These are phyloP conservation scores for Solanum appendiculatum DNA, from an alignment of 257 asterid genomes.

Conservation along the genomic window DNA sequence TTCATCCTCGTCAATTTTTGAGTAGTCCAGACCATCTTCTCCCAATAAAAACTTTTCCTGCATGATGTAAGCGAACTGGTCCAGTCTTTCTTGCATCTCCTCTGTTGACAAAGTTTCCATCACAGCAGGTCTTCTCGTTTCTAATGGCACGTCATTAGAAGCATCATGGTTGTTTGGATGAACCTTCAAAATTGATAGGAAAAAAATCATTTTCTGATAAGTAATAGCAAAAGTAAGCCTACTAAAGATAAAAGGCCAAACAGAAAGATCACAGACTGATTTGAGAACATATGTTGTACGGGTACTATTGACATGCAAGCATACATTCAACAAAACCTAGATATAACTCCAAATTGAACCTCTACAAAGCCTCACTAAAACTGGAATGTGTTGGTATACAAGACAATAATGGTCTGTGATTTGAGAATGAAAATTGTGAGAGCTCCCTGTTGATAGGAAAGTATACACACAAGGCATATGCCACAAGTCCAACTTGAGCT, in stretches of 20 bases:
- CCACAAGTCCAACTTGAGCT: neutral
- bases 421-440: neutral
- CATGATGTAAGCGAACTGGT: slow-evolving; percentile 63
- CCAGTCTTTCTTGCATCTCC: slow-evolving; percentile 75
- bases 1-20: slow-evolving; percentile 69
- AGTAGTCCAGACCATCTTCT: slow-evolving; percentile 76
- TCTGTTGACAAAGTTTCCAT: slow-evolving; percentile 33
- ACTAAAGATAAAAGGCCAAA: neutral
- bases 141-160: slow-evolving; percentile 5
- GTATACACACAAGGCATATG: neutral
- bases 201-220: neutral
- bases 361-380: neutral
- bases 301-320: neutral
- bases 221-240: neutral
- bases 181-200: slow-evolving; percentile 9
- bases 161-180: slow-evolving; percentile 2
- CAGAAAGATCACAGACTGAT: no score
- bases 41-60: slow-evolving; percentile 87
- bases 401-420: neutral
- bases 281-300: neutral
- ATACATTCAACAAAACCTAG: neutral
- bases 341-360: neutral
- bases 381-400: neutral
- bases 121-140: slow-evolving; percentile 12
- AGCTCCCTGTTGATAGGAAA: neutral